phyloP scores from a whole-genome alignment of 805 yeast genomes.

The Candida lessepsii region DNA sequence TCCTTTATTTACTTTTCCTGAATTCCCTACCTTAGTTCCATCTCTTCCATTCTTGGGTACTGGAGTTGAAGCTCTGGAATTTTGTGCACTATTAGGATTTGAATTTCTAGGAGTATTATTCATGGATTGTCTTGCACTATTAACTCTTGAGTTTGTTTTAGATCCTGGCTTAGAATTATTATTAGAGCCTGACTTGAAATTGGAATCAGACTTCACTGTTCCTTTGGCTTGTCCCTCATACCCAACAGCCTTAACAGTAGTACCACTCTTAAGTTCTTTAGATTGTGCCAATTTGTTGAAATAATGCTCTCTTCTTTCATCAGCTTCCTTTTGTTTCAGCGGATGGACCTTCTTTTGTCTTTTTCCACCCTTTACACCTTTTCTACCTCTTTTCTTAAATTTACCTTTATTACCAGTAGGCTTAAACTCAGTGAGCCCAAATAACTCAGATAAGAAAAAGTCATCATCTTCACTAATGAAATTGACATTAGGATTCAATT shows the following conservation, averaged over 20 bases:
- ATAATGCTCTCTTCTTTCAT: constrained; percentile 39
- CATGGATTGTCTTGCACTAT: constrained; percentile 3
- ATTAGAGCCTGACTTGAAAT: constrained; percentile 4
- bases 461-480: constrained; percentile 49
- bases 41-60: neutral
- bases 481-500: constrained; percentile 5
- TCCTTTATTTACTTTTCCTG: neutral
- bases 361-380: constrained; percentile 25
- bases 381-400: constrained; percentile 35
- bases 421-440: constrained; percentile 47
- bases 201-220: constrained; percentile 7
- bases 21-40: too few species aligned
- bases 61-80: constrained; percentile 13
- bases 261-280: constrained; percentile 34
- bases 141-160: constrained; percentile 7
- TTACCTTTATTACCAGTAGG: constrained; percentile 21
- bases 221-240: constrained; percentile 16
- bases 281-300: constrained; percentile 30
- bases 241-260: constrained; percentile 40
- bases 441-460: constrained; percentile 43
- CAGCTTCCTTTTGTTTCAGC: constrained; percentile 18
- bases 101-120: constrained; percentile 9
- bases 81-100: constrained; percentile 9
- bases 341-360: constrained; percentile 12
- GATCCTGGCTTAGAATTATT: too few species aligned